Percentiles rank a stretch among this genome's conserved stretches.
These are phyloP conservation scores for Chytriomyces hyalinus DNA, from an alignment of 192 early-diverging fungal genomes.

Conservation along the genomic window DNA sequence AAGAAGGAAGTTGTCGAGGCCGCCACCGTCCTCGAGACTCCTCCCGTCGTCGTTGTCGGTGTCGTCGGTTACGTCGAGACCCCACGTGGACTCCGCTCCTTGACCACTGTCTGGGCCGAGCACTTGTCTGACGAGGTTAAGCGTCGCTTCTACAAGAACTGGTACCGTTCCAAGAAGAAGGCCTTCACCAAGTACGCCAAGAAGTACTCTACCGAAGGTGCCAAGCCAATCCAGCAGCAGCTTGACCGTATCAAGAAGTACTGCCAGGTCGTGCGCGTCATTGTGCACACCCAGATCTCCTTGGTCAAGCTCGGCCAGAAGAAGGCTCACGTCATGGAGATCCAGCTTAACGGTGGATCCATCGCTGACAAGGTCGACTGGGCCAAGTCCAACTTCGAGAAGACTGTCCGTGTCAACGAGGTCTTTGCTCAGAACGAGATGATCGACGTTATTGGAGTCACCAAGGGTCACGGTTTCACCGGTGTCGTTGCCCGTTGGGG, in stretches of 20 bases:
- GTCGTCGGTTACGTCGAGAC: constrained; percentile 99
- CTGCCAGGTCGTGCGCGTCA: constrained; percentile 95
- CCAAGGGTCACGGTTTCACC: constrained; percentile 99
- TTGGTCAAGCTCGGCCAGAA: constrained; percentile 96
- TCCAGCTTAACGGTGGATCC: constrained; percentile 98
- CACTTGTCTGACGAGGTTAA: constrained; percentile 96
- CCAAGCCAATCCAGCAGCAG: constrained; percentile 84
- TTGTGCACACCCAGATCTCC: constrained; percentile 96
- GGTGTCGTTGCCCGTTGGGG: constrained; percentile 99
- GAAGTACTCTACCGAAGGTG: constrained; percentile 86
- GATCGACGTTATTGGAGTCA: constrained; percentile 98
- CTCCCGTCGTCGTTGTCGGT: constrained; percentile 96
- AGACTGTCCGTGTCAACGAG: constrained; percentile 83
- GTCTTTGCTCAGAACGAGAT: constrained; percentile 99
- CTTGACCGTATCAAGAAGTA: constrained; percentile 99
- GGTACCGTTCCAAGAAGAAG: constrained; percentile 99
- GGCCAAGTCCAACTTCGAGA: constrained; percentile 97
- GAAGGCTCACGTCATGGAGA: constrained; percentile 99
- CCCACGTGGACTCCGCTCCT: constrained; percentile 94
- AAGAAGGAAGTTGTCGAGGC: constrained; percentile 99
- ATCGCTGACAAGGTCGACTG: constrained; percentile 97
- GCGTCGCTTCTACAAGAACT: constrained; percentile 99
- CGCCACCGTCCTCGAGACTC: constrained; percentile 97
- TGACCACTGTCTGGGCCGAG: constrained; percentile 99
- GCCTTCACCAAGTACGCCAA: constrained; percentile 99